Base-by-base conservation (phyloP, 176 grass and related monocot genomes). In the Alopecurus myosuroides region DNA sequence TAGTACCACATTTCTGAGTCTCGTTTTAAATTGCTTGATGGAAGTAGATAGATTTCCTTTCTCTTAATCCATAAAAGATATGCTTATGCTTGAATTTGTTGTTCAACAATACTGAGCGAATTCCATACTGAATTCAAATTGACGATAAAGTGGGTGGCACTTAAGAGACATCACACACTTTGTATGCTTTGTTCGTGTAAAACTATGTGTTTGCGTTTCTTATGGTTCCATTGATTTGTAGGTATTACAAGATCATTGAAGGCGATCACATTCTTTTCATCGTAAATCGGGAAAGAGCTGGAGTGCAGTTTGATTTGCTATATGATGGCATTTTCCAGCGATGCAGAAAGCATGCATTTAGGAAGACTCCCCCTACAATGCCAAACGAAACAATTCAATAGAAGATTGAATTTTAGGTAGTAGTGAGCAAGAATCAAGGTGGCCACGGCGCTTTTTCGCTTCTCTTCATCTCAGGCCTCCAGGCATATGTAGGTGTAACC, bases 201-300 rank as follows among this genome's bases (percentile, higher is more conserved):
- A 77, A 58, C 23, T 12, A 49, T 18, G 42, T 72, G 19, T 60
- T 13, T 49, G 41, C 7, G 51, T 51, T 79, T 11, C 26, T 81
- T 29, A 81, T 61, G 73, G 35, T 1, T 50, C 20, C 26, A 13
- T 53, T 61, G 22, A 50, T 83, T 67, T 79, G 51, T 76, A 96
- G 97, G 97, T 94, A 94, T 76, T 94, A 96, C 88, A 99, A 96
- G 79, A 99, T 99, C 44, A 84, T 99, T 23, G 91, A 96, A 77
- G 97, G 91, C 44, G 93, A 99, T 92, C 97, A 99, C 88, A 92
- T 99, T 77, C 84, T 99, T 78, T 98, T 99, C 72, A 99, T 99
- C 75, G 66, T 99, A 75, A 96, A 99, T 70, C 88, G 97, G 33
- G 93, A 96, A 85, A 94, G 97, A 92, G 97, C 93, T 56, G 93